These are phyloP conservation scores for Phyllosticta capitalensis DNA, from an alignment of 2,329 filamentous ascomycete genomes.

Conservation along the genomic window DNA sequence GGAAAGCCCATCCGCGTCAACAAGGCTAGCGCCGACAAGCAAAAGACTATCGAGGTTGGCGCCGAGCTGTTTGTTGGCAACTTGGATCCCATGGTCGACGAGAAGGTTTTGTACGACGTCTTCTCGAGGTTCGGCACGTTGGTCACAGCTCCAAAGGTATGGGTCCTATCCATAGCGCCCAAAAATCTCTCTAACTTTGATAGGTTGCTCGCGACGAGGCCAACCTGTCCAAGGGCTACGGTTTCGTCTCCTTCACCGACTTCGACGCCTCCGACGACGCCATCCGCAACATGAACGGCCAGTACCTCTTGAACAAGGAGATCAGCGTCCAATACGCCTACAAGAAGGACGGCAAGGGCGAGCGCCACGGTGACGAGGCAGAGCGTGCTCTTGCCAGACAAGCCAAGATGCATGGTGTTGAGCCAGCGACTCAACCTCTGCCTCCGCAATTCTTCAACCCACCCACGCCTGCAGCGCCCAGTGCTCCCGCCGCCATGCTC, in stretches of 20 bases:
- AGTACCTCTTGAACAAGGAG: conserved; percentile 95
- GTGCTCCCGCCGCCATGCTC: conserved; percentile 36
- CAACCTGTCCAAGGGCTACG: conserved; percentile 87
- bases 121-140: conserved; percentile 88
- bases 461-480: conserved; percentile 26
- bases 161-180: not conserved
- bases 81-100: conserved; percentile 86
- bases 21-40: conserved; percentile 88
- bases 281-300: conserved; percentile 84
- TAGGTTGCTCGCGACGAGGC: conserved; percentile 73
- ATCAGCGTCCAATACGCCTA: conserved; percentile 96
- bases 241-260: conserved; percentile 84
- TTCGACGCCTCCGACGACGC: conserved; percentile 93
- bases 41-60: conserved; percentile 85
- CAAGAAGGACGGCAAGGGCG: conserved; percentile 98
- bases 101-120: conserved; percentile 91
- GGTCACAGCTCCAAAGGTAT: conserved; percentile 74
- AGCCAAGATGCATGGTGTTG: conserved; percentile 88
- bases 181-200: not conserved
- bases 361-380: conserved; percentile 88
- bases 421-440: conserved; percentile 67
- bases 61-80: conserved; percentile 97
- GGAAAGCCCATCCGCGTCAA: conserved; percentile 95
- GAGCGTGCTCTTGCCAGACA: conserved; percentile 86
- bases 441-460: conserved; percentile 60